Evolutionary conservation across 1,284 basidiomycete species (phyloP).

Genomic region (Ceratobasidium sp.): DNA sequence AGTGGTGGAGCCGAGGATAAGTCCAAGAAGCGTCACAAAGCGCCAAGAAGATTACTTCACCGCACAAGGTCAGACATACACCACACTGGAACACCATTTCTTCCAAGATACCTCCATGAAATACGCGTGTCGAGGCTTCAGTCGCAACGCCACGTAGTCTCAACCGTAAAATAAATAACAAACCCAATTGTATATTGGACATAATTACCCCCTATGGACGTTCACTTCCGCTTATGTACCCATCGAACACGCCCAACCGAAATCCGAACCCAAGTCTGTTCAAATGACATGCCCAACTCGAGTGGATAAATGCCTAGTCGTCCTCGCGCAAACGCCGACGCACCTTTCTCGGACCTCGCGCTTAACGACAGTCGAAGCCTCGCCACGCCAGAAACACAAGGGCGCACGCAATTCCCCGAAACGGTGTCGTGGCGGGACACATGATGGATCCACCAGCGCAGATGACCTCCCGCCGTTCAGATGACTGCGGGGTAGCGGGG

Average conservation of each 20-base stretch:
- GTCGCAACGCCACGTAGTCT: slow-evolving; percentile 13
- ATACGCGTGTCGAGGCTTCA: not conserved
- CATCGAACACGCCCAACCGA: too few relatives aligned
- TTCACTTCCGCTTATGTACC: too few relatives aligned
- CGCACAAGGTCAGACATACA: not conserved
- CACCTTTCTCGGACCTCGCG: not conserved
- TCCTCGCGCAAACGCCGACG: not conserved
- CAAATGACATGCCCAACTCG: not conserved
- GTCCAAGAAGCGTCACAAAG: too few relatives aligned
- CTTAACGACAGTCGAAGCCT: not conserved
- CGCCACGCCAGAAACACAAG: too few relatives aligned
- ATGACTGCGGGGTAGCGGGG: slow-evolving; percentile 14
- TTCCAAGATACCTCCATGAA: not conserved
- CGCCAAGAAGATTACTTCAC: not conserved
- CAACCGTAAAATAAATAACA: not conserved
- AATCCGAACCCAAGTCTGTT: not conserved
- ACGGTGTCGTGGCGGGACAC: slow-evolving; percentile 24
- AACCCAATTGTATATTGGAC: not conserved
- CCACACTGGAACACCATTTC: not conserved
- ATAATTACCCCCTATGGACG: too few relatives aligned
- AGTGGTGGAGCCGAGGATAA: too few relatives aligned
- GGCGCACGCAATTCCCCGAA: slow-evolving; percentile 27
- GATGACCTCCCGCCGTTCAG: not conserved
- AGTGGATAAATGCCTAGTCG: not conserved
- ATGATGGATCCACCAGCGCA: not conserved